Evolutionary conservation across 164 flowering plant species (phyloP).

Genomic region (Tetracentron sinense): DNA sequence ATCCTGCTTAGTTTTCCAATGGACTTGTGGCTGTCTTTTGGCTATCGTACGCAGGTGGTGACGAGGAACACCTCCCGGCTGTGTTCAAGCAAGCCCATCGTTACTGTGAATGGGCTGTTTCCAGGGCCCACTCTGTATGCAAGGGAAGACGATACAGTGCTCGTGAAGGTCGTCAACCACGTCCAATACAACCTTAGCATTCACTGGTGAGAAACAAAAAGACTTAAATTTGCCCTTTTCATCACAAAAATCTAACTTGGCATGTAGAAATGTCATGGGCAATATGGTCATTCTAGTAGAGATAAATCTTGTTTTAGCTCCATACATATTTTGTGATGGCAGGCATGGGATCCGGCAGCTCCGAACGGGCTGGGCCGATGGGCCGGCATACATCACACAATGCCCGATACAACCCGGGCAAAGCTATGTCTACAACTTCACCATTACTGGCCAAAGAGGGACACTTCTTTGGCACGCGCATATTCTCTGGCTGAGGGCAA

Average conservation of each 20-base stretch:
- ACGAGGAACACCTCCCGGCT: constrained; percentile 35
- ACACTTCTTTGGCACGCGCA: constrained; percentile 36
- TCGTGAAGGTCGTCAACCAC: constrained; percentile 47
- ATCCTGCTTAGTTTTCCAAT: neutral
- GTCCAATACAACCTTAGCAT: constrained; percentile 45
- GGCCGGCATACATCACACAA: constrained; percentile 35
- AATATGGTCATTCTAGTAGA: too few species aligned
- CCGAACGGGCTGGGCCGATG: constrained; percentile 36
- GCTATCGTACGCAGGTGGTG: constrained; percentile 38
- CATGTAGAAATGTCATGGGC: too few species aligned
- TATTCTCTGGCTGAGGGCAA: constrained; percentile 35
- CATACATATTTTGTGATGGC: neutral
- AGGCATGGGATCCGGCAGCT: constrained; percentile 46
- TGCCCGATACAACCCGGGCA: constrained; percentile 35
- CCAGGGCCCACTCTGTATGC: constrained; percentile 55
- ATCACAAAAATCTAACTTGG: too few species aligned
- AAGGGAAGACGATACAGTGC: constrained; percentile 46
- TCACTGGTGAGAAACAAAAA: constrained; percentile 37
- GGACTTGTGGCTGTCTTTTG: neutral
- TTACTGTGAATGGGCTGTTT: constrained; percentile 45
- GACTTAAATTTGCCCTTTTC: too few species aligned
- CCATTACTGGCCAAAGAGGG: constrained; percentile 35
- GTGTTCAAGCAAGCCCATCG: constrained; percentile 45
- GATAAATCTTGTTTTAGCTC: too few species aligned
- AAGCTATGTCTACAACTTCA: constrained; percentile 31